phyloP scores from a whole-genome alignment of 148 eudicot genomes.

The Linanthus parryae region DNA sequence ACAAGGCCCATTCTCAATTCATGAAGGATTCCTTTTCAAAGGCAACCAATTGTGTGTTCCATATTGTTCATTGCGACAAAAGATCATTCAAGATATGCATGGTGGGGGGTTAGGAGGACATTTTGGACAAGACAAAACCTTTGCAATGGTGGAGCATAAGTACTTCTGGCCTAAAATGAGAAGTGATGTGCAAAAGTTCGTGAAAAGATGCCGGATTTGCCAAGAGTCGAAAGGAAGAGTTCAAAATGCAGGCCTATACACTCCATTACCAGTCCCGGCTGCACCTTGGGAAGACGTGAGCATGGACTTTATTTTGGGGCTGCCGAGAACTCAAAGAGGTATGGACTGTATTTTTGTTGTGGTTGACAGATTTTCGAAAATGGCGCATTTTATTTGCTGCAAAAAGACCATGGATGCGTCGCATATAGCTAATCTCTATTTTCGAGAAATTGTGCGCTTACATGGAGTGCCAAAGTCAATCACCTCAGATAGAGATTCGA shows the following conservation, averaged over 20 bases:
- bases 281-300: neutral
- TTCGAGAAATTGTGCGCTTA: neutral
- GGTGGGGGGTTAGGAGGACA: neutral
- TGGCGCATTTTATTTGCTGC: neutral
- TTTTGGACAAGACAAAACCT: neutral
- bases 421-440: neutral
- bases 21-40: neutral
- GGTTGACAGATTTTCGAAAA: neutral
- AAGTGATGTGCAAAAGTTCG: neutral
- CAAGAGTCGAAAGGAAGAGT: neutral
- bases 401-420: neutral
- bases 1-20: neutral
- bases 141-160: neutral
- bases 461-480: neutral
- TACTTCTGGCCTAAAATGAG: neutral
- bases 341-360: neutral
- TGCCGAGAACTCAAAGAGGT: neutral
- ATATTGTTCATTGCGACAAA: neutral
- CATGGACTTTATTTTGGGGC: neutral
- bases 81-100: neutral
- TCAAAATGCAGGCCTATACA: neutral
- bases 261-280: neutral
- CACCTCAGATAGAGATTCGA: neutral
- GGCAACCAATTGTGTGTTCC: neutral
- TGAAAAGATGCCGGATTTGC: neutral